These are phyloP conservation scores for Themeda triandra DNA, from an alignment of 176 grass and related monocot genomes.

Conservation along the genomic window DNA sequence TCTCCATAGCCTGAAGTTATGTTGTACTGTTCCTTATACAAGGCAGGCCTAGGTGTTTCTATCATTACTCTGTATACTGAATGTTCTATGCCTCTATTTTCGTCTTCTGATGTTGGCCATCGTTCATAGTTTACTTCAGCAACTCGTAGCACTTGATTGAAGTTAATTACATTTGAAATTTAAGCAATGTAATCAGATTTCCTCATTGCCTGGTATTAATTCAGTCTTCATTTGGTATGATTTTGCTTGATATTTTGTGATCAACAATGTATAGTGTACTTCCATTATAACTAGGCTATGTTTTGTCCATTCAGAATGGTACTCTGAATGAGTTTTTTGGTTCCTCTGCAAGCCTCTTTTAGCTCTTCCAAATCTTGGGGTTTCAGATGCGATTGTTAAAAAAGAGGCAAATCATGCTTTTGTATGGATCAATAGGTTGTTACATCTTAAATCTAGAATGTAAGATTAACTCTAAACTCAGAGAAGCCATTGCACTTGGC, in stretches of 20 bases:
- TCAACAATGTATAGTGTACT: neutral
- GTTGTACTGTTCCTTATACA: neutral
- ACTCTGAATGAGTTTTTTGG: conserved; percentile 4
- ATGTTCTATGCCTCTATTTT: neutral
- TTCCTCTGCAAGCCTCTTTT: conserved; percentile 63
- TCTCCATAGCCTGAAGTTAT: neutral
- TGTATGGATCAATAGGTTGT: conserved; percentile 66
- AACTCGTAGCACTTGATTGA: neutral
- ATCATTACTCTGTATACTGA: neutral
- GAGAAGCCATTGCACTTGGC: too few relatives aligned
- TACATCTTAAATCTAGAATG: too few relatives aligned
- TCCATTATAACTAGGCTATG: neutral
- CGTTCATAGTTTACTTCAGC: neutral
- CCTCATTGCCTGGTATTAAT: neutral
- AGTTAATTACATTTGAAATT: neutral
- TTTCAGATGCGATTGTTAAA: conserved; percentile 62
- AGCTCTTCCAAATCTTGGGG: conserved; percentile 76
- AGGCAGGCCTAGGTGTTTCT: neutral
- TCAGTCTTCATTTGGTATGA: neutral
- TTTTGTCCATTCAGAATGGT: neutral
- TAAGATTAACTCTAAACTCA: too few relatives aligned
- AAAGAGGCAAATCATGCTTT: conserved; percentile 49
- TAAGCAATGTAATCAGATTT: neutral
- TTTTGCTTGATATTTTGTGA: neutral
- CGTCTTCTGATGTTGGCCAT: neutral